A percentile compares a stretch with the other conserved stretches of the same genome.
Evolutionary conservation across 805 yeast genomes (phyloP).

Genomic region (Starmerella apicola): DNA sequence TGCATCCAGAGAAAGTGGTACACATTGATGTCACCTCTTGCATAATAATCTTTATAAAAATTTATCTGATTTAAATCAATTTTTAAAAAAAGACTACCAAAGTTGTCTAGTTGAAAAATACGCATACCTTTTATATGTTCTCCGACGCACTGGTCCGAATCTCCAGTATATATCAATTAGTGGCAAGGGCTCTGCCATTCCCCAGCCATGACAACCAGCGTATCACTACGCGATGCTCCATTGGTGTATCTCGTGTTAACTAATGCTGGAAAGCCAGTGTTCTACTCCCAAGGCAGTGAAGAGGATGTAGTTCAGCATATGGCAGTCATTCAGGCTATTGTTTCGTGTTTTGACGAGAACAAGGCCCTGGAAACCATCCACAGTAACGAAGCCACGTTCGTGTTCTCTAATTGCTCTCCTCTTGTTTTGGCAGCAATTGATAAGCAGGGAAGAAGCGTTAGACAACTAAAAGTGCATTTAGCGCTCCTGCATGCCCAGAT

Average conservation of each 20-base stretch:
- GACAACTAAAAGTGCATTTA: conserved; percentile 47
- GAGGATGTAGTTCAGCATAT: conserved; percentile 17
- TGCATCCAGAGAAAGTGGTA: too few species aligned
- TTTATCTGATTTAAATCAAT: too few species aligned
- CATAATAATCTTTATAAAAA: too few species aligned
- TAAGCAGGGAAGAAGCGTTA: conserved; percentile 27
- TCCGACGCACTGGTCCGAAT: too few species aligned
- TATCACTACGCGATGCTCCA: conserved; percentile 3
- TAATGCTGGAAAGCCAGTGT: conserved; percentile 23
- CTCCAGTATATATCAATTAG: too few species aligned
- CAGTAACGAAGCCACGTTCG: conserved; percentile 37
- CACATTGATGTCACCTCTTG: too few species aligned
- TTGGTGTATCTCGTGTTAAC: conserved; percentile 19
- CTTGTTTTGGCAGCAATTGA: conserved; percentile 57
- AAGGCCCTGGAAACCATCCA: conserved; percentile 35
- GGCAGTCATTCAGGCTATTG: conserved; percentile 23
- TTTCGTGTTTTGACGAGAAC: conserved; percentile 18
- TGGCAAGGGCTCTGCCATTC: too few species aligned
- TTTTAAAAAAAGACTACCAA: too few species aligned
- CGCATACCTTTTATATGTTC: too few species aligned
- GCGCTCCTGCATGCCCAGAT: conserved; percentile 63
- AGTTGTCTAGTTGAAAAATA: too few species aligned
- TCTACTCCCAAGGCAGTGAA: conserved; percentile 17
- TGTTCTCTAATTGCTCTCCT: conserved; percentile 53
- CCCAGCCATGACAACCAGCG: too few species aligned